Conservation (phyloP, 2,329 filamentous ascomycete genomes). For the Xylaria sp. region DNA sequence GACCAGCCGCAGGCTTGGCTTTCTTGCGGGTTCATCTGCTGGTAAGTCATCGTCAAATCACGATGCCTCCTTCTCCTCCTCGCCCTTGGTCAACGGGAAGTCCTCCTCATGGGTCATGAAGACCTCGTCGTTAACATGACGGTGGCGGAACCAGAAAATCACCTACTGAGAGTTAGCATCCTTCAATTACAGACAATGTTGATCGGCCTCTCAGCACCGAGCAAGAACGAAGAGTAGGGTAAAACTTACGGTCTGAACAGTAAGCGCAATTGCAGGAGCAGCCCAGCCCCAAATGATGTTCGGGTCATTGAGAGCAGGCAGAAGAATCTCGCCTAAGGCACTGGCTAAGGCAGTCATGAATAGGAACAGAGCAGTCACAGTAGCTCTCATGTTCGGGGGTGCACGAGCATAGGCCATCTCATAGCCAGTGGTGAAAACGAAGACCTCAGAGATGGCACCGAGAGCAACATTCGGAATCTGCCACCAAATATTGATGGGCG, state of each 20-base stretch:
- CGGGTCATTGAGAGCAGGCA: neutral
- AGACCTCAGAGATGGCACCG: neutral
- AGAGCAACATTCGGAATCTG: neutral
- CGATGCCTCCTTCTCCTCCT: neutral
- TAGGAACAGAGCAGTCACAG: neutral
- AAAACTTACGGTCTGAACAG: neutral
- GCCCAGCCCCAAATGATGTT: neutral
- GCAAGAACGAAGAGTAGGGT: neutral
- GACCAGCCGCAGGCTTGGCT: no score
- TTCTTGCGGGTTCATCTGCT: neutral
- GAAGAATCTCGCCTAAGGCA: neutral
- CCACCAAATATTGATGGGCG: neutral
- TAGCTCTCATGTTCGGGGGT: neutral
- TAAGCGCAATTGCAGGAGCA: neutral
- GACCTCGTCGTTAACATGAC: neutral
- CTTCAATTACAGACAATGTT: neutral
- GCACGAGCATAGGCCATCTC: slow-evolving; percentile 1
- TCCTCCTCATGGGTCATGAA: slow-evolving; percentile 2
- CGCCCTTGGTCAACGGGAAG: neutral
- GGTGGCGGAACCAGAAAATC: neutral
- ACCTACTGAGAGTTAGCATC: neutral
- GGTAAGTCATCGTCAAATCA: neutral
- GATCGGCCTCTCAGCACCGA: neutral
- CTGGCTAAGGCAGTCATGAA: slow-evolving; percentile 1
- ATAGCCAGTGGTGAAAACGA: neutral